These are phyloP conservation scores for Thraustotheca clavata DNA, from an alignment of 352 stramenopile genomes.

Conservation along the genomic window DNA sequence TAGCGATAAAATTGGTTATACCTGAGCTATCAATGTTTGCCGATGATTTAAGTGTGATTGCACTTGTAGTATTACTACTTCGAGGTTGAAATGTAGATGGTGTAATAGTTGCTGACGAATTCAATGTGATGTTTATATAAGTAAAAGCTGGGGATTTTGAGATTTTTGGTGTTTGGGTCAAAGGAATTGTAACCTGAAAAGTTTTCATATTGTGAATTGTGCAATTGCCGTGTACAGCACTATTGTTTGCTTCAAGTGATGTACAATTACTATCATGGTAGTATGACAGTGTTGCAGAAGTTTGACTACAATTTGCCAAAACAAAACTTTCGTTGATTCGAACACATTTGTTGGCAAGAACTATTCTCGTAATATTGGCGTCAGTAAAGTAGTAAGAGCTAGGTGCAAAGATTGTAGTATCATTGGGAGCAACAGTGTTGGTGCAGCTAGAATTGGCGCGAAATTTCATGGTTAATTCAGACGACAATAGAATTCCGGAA, in stretches of 20 bases:
- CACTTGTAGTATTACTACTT: too few relatives aligned
- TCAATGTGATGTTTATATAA: too few relatives aligned
- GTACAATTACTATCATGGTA: background rate
- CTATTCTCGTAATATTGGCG: background rate
- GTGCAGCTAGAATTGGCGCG: background rate
- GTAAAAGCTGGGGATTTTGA: too few relatives aligned
- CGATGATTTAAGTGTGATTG: too few relatives aligned
- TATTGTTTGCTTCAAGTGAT: too few relatives aligned
- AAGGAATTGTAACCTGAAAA: too few relatives aligned
- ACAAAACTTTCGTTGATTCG: background rate
- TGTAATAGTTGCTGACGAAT: too few relatives aligned
- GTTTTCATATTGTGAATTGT: too few relatives aligned
- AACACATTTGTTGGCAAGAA: background rate
- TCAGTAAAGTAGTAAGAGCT: background rate
- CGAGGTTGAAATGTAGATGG: too few relatives aligned
- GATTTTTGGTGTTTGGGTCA: too few relatives aligned
- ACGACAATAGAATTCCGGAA: background rate
- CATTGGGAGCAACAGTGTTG: background rate
- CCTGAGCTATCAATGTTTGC: too few relatives aligned
- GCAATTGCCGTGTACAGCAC: too few relatives aligned
- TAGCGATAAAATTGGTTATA: background rate
- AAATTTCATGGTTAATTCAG: background rate
- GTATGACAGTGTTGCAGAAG: background rate
- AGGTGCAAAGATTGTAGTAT: background rate
- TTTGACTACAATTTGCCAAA: background rate